A percentile compares a stretch with the other conserved stretches of the same genome.
Conservation (phyloP, 2,329 filamentous ascomycete genomes). For the Claviceps purpurea region DNA sequence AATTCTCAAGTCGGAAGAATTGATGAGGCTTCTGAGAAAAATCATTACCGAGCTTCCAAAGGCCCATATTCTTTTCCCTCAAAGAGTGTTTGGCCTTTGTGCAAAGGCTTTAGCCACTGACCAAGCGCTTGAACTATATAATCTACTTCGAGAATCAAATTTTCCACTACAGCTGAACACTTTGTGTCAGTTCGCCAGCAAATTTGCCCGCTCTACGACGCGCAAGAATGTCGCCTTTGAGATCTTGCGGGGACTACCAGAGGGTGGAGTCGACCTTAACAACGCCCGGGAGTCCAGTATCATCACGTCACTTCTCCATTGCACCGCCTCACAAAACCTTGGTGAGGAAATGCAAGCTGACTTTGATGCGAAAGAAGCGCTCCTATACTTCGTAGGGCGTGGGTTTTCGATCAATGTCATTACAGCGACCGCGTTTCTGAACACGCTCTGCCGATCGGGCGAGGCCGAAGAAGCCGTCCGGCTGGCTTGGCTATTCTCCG, state of each 20-base stretch:
- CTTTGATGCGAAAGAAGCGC: conserved; percentile 19
- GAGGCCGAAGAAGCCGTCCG: conserved; percentile 22
- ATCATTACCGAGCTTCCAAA: conserved; percentile 16
- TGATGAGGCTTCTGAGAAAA: conserved; percentile 16
- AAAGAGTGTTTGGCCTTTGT: conserved; percentile 23
- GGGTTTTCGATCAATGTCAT: conserved; percentile 51
- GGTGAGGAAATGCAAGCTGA: conserved; percentile 7
- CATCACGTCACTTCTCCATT: conserved; percentile 45
- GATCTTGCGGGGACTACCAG: conserved; percentile 25
- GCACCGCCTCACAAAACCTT: conserved; percentile 10
- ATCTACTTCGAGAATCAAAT: conserved; percentile 15
- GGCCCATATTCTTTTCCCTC: conserved; percentile 22
- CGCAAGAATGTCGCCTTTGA: conserved; percentile 31
- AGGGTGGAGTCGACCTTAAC: conserved; percentile 30
- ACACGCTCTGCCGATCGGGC: conserved; percentile 49
- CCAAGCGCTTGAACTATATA: conserved; percentile 23
- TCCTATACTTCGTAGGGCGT: conserved; percentile 36
- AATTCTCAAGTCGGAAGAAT: conserved; percentile 15
- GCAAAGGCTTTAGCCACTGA: conserved; percentile 16
- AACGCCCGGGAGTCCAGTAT: conserved; percentile 34
- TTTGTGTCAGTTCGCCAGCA: conserved; percentile 32
- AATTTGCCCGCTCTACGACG: conserved; percentile 25
- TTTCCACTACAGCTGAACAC: conserved; percentile 29
- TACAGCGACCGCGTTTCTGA: conserved; percentile 54
- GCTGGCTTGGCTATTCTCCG: conserved; percentile 19